phyloP scores from a whole-genome alignment of 1,139 yeast species.

The Yamadazyma diospyri region DNA sequence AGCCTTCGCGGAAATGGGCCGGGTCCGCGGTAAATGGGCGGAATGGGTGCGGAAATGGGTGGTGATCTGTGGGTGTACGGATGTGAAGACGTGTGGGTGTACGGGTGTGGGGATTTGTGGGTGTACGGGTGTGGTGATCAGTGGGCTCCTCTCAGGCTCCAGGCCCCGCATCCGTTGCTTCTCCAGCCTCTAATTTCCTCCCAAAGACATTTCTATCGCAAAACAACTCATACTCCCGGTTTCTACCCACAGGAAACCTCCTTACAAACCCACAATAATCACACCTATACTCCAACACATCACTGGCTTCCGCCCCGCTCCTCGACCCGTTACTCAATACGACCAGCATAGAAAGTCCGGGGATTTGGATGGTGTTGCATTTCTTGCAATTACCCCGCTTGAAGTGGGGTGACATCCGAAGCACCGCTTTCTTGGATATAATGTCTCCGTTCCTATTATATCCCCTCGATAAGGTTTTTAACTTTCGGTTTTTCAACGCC shows the following conservation, averaged over 20 bases:
- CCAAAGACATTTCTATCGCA: slow-evolving; percentile 28
- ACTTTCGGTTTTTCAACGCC: slow-evolving; percentile 20
- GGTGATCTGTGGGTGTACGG: no score
- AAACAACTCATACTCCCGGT: slow-evolving; percentile 26
- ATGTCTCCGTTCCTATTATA: slow-evolving; percentile 44
- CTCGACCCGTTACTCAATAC: slow-evolving; percentile 27
- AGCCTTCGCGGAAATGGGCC: no score
- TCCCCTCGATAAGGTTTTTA: slow-evolving; percentile 42
- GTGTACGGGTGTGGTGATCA: no score
- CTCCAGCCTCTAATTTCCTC: no score
- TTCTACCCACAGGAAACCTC: slow-evolving; percentile 34
- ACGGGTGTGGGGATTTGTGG: no score
- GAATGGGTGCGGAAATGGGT: no score
- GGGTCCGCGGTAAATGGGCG: no score
- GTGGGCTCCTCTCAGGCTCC: no score
- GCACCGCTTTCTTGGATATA: slow-evolving; percentile 61
- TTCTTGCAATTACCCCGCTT: slow-evolving; percentile 61
- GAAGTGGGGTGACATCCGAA: slow-evolving; percentile 56
- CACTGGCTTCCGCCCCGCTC: slow-evolving; percentile 23
- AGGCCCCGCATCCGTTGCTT: no score
- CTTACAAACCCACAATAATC: slow-evolving; percentile 21
- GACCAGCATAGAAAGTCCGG: slow-evolving; percentile 42
- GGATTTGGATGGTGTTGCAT: slow-evolving; percentile 47
- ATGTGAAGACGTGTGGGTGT: no score
- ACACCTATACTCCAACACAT: slow-evolving; percentile 31